phyloP scores from a whole-genome alignment of 441 rosid species.

The Gossypium schwendimanii region DNA sequence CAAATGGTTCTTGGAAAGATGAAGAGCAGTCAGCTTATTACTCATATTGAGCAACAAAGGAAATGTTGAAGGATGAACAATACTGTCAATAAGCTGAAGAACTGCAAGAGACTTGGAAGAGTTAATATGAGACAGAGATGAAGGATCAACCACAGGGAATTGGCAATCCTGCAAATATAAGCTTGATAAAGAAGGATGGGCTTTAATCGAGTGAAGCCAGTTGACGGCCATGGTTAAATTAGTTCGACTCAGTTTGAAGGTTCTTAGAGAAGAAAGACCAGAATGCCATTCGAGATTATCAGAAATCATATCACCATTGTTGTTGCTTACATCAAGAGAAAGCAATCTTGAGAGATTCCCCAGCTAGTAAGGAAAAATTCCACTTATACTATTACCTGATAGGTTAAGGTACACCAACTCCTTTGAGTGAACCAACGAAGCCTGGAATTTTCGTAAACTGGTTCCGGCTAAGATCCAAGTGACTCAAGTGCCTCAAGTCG shows the following conservation, averaged over 20 bases:
- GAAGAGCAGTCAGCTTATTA: not conserved
- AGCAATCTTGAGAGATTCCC: not conserved
- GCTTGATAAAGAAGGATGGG: not conserved
- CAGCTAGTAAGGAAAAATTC: not conserved
- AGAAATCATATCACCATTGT: not conserved
- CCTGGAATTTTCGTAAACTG: not conserved
- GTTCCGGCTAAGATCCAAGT: not conserved
- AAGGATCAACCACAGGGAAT: not conserved
- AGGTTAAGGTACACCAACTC: not conserved
- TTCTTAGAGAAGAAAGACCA: not conserved
- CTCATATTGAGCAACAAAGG: not conserved
- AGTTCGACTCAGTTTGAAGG: not conserved
- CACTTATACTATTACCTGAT: not conserved
- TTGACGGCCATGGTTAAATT: not conserved
- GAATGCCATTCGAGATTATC: not conserved
- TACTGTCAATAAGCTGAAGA: not conserved
- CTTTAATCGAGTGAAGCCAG: not conserved
- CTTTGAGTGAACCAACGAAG: not conserved
- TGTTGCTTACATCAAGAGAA: not conserved
- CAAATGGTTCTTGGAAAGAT: not conserved
- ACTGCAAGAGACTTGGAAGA: not conserved
- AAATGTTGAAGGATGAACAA: not conserved
- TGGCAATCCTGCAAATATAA: not conserved
- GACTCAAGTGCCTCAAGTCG: constrained; percentile 9
- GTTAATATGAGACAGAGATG: not conserved